These are phyloP conservation scores for Balakata baccata DNA, from an alignment of 345 rosid species.

Conservation along the genomic window DNA sequence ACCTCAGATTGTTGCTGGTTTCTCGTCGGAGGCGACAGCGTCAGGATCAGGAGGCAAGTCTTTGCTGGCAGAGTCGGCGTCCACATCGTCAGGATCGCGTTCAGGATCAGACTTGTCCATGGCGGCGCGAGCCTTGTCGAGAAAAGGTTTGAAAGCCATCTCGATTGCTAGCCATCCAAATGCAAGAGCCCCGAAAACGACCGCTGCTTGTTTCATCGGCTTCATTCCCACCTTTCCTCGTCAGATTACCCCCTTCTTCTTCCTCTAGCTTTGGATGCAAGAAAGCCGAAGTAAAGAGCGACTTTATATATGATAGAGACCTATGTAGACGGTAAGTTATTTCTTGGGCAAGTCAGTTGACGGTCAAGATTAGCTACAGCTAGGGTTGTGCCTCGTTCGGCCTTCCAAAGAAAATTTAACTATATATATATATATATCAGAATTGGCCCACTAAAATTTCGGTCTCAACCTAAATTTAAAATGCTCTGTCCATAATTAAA, in stretches of 20 bases:
- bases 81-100: conserved; percentile 52
- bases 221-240: conserved; percentile 10
- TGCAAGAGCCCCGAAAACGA: conserved; percentile 68
- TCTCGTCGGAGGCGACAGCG: no score
- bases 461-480: no score
- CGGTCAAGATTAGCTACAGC: conserved; percentile 1
- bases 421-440: no score
- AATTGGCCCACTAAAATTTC: no score
- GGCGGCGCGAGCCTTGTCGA: conserved; percentile 56
- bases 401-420: no score
- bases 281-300: background rate
- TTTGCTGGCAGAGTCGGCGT: background rate
- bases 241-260: background rate
- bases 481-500: no score
- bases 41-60: no score
- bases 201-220: conserved; percentile 49
- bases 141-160: conserved; percentile 71
- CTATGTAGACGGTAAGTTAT: background rate
- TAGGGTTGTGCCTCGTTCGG: no score
- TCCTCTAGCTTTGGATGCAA: conserved; percentile 1
- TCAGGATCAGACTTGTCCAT: conserved; percentile 66
- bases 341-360: background rate
- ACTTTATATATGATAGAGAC: background rate
- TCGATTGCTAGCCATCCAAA: conserved; percentile 80
- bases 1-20: no score